Base-by-base conservation (phyloP, 257 asterid species). In the Verbascum thapsus region DNA sequence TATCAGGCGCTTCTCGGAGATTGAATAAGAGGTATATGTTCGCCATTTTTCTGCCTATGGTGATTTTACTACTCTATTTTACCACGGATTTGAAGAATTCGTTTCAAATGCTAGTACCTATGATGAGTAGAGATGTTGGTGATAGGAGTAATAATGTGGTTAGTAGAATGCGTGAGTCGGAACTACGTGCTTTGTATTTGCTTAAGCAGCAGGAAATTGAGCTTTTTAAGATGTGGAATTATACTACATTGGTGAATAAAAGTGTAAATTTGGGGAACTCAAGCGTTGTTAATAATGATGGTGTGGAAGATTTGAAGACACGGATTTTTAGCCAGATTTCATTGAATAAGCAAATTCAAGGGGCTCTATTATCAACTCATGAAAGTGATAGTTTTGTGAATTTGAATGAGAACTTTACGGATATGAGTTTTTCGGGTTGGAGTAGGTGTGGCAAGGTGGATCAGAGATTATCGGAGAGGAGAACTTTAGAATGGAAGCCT, bases 401-500 rank as follows among this genome's bases (percentile, higher is more conserved):
- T 76, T 54, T 76, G 23, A 62, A 40, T 37, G 77, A 63, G 53
- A 87, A 82, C 75, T 52, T 51, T 59, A 76, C 90, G 6, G 95
- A 87, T 69, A 35, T 76, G 2, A 63, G 69, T 64, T 55, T 74
- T 38, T 67, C 67, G 17, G 90, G 64, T 67, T 77, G 84, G 83
- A 68, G 23, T 58, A 72, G 73, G 69, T 94, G 99, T 58, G 57
- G 64, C 63, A 87, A 79, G 83, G 85, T 78, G 66, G 92, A 90
- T 66, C 91, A 73, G 81, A 81, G 74, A 74, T 71, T 83, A 0
- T 59, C 83, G 0, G 84, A 74, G 45, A 84, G 89, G 86, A 83
- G 60, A 69, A 90, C 92, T 1, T 70, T 83, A 6, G 95, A 85
- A 38, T 94, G 98, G 99, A 80, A 88, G 52, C 99, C 98, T 23